Evolutionary conservation across 768 basidiomycete species (phyloP), one percentile per base, ranked within the genome.

Genomic region (Fomitopsis serialis): DNA sequence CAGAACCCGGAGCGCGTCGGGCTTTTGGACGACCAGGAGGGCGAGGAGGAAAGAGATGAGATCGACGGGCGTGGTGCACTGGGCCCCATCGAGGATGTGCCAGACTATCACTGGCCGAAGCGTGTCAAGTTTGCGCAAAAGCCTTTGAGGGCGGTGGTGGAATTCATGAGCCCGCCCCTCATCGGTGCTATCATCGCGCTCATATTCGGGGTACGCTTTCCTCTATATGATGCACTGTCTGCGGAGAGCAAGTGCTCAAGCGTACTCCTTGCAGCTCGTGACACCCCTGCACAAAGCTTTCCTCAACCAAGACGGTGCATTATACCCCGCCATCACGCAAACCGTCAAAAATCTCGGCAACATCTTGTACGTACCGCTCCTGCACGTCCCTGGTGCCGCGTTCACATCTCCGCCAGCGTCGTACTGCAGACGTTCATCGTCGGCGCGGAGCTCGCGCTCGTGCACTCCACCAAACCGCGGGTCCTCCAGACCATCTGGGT

Each of bases 1-100:
- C 66, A 67, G 52, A 60, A 65, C 44, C 43, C 48, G 25, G 66
- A 67, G 52, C 61, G 53, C 32, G 66, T 64, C n/a, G 66, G 64
- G 17, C 57, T 67, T 25, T 44, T 67, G 46, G 46, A 56, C 45
- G 65, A 62, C 40, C 48, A 55, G 12, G 59, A 61, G 13, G 47
- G 53, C 7, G 53, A 47, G 17, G 50, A 37, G 1, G 57, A 48
- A 24, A 50, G 42, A 0, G 52, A 51, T 12, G 17, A 46, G 3
- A 27, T 35, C 3, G 58, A 42, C 3, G 58, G 55, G 13, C 19
- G 48, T 2, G 34, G 44, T 11, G 63, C 62, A 12, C 45, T 64
- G 4, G 42, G 56, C n/a, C 57, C 54, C 15, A 62, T 67, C 27
- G 55, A 40, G 6, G 61, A 65, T 42, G 44, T 45, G 43, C 66